These are phyloP conservation scores for Claviceps digitariae DNA, from an alignment of 2,329 filamentous ascomycete genomes.

Conservation along the genomic window DNA sequence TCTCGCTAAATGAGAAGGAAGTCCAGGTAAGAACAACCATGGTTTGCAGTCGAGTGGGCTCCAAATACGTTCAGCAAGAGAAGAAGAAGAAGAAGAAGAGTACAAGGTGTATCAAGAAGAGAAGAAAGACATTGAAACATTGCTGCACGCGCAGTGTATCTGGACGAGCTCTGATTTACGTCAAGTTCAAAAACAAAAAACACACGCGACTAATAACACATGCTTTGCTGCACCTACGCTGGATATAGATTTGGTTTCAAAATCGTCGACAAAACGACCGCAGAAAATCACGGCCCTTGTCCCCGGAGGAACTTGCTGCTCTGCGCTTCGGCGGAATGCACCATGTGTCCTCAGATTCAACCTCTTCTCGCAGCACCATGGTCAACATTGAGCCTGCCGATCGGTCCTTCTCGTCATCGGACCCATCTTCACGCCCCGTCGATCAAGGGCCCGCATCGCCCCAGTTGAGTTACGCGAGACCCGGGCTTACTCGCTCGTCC, in stretches of 20 bases:
- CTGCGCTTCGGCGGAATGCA: slow-evolving; percentile 42
- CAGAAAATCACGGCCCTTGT: slow-evolving; percentile 72
- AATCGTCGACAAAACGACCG: slow-evolving; percentile 88
- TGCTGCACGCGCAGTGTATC: not conserved
- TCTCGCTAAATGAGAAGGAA: slow-evolving; percentile 87
- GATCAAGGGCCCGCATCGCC: slow-evolving; percentile 14
- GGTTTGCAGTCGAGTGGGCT: not conserved
- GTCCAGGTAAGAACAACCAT: slow-evolving; percentile 60
- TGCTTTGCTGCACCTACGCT: not conserved
- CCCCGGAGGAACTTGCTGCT: slow-evolving; percentile 60
- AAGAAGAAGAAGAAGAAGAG: not conserved
- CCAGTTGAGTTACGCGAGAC: slow-evolving; percentile 4
- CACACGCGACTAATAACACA: not conserved
- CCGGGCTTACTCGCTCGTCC: slow-evolving; percentile 4
- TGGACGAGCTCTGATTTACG: not conserved
- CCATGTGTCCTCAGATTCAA: slow-evolving; percentile 33
- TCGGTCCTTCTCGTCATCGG: slow-evolving; percentile 14
- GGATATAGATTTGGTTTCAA: slow-evolving; percentile 94
- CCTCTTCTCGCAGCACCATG: slow-evolving; percentile 15
- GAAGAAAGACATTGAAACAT: not conserved
- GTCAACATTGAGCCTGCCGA: slow-evolving; percentile 13
- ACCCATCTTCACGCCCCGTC: slow-evolving; percentile 13
- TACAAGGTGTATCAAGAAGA: not conserved
- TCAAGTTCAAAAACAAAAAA: not conserved
- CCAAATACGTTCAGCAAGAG: not conserved